Base-by-base conservation (phyloP, 75 land plant species). In the Pinus taeda region DNA sequence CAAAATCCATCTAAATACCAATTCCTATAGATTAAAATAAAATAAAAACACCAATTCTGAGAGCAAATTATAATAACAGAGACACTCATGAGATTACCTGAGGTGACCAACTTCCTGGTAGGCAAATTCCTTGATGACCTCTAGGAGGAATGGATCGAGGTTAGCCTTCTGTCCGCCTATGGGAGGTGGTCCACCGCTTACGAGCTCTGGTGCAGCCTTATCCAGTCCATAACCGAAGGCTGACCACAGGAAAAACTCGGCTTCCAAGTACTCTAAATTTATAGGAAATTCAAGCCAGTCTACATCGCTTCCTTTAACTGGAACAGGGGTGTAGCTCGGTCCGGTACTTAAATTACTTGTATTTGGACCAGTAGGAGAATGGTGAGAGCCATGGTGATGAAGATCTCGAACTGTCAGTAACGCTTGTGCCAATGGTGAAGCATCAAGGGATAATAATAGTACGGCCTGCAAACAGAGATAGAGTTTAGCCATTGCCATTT, bases 61-160 rank as follows among this genome's bases (percentile, higher is more conserved):
- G 26, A 4, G 3, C 5, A 37, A 37, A 37, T 1, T 37, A 37
- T 3, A 3, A 37, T 37, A 3, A 42, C 45, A 42, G 4, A 42
- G 4, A 42, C 0, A 42, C 0, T 42, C 0, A 42, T 4, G 8
- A 42, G 8, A 42, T 4, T 42, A 93, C 95, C 89, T 89, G 60
- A 93, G 39, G 61, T 91, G 96, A 2, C 87, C 91, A 22, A 91
- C 82, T 83, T 93, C 96, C 74, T 93, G 90, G 49, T n/a, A 79
- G 12, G 74, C 93, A 63, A 93, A 89, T 83, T 93, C 86, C 24
- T 14, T 29, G 63, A 85, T 75, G 37, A 93, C 69, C 36, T 78
- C 78, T 5, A 59, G 39, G 18, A 60, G 77, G 45, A 82, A 36
- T 7, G 71, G 71, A 57, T 87, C 88, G 4, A 93, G 85, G 33